Evolutionary conservation across 2,329 filamentous ascomycete genomes (phyloP).

Genomic region (Scortechinia acanthostroma): DNA sequence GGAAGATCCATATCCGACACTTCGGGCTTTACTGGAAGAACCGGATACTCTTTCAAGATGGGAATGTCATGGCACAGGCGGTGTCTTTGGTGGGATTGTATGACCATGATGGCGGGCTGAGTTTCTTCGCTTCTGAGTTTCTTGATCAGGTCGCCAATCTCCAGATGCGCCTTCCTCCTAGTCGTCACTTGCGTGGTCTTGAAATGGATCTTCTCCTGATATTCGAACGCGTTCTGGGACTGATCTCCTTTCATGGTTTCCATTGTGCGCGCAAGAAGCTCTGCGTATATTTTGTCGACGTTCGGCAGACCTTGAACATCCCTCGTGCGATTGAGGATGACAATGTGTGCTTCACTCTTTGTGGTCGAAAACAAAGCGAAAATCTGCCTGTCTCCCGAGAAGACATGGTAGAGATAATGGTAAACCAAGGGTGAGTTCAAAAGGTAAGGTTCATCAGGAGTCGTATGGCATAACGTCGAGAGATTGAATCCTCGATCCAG

Average conservation of each 20-base stretch:
- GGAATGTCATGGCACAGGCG: constrained; percentile 80
- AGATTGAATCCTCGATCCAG: constrained; percentile 92
- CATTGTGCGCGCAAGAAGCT: constrained; percentile 61
- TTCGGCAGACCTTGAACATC: constrained; percentile 84
- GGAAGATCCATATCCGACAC: constrained; percentile 79
- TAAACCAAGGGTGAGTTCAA: constrained; percentile 70
- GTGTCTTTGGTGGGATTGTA: constrained; percentile 81
- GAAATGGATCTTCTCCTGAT: constrained; percentile 81
- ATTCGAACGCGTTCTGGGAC: constrained; percentile 77
- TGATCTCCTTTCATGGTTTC: constrained; percentile 62
- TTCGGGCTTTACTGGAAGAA: constrained; percentile 75
- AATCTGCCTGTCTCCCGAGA: constrained; percentile 81
- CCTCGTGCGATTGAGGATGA: constrained; percentile 77
- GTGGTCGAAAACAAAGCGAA: constrained; percentile 88
- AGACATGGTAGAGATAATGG: constrained; percentile 87
- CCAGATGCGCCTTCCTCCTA: constrained; percentile 78
- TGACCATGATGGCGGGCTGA: constrained; percentile 73
- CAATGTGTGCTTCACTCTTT: constrained; percentile 72
- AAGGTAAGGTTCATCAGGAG: constrained; percentile 60
- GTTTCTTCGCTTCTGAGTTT: constrained; percentile 81
- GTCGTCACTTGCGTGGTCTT: constrained; percentile 83
- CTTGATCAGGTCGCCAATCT: constrained; percentile 81
- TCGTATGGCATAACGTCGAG: constrained; percentile 60
- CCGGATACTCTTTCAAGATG: constrained; percentile 74
- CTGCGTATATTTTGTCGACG: constrained; percentile 77